phyloP scores from a whole-genome alignment of 2,329 filamentous ascomycete genomes.

The Chalaropsis ovoidea region DNA sequence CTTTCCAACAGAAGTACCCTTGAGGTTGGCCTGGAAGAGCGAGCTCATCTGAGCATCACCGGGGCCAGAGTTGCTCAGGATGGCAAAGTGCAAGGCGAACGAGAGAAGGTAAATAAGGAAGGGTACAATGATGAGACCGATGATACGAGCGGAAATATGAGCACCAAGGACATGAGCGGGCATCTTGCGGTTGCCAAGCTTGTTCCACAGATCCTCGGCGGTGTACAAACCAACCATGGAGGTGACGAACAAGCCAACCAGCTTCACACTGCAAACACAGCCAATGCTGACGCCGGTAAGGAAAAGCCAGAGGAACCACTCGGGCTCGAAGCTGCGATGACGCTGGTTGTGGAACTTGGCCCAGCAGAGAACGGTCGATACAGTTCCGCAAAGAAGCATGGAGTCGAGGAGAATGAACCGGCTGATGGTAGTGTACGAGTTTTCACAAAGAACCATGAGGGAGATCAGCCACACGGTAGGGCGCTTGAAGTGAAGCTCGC shows the following conservation, averaged over 20 bases:
- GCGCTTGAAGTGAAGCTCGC: conserved; percentile 75
- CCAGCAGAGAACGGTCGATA: conserved; percentile 94
- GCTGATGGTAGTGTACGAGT: conserved; percentile 98
- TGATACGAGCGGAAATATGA: conserved; percentile 68
- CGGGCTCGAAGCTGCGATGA: conserved; percentile 70
- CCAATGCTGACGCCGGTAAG: conserved; percentile 92
- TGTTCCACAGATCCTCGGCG: conserved; percentile 92
- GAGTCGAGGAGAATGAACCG: conserved; percentile 96
- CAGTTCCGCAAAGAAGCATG: conserved; percentile 98
- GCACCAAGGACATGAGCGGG: conserved; percentile 66
- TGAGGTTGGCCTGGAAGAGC: conserved; percentile 93
- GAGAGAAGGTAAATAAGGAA: conserved; percentile 89
- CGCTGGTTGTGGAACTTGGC: conserved; percentile 88
- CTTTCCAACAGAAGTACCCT: conserved; percentile 85
- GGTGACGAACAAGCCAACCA: conserved; percentile 92
- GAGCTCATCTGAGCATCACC: conserved; percentile 99
- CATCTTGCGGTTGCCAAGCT: conserved; percentile 92
- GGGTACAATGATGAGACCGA: conserved; percentile 81
- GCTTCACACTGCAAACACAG: conserved; percentile 97
- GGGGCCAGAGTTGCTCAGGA: conserved; percentile 85
- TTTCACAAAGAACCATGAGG: conserved; percentile 95
- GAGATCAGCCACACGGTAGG: conserved; percentile 91
- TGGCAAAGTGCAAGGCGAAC: conserved; percentile 88
- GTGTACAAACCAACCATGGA: conserved; percentile 94
- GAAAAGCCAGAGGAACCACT: conserved; percentile 93